These are phyloP conservation scores for Ceratocystis cubensis DNA, from an alignment of 2,329 filamentous ascomycete species.

Conservation along the genomic window DNA sequence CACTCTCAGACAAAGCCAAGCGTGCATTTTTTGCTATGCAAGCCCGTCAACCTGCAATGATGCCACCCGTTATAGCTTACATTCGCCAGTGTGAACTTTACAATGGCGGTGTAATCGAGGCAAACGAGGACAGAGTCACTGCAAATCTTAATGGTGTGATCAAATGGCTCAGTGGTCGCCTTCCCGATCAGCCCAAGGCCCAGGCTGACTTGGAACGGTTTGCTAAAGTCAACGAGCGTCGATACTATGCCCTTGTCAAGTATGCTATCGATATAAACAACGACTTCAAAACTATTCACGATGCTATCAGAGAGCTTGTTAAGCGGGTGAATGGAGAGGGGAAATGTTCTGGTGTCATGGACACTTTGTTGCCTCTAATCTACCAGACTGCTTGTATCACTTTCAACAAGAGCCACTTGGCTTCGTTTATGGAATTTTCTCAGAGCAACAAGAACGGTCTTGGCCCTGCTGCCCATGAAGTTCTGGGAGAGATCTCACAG, in stretches of 20 bases:
- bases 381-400: conserved; percentile 74
- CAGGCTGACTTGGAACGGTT: conserved; percentile 76
- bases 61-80: conserved; percentile 61
- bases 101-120: conserved; percentile 72
- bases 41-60: conserved; percentile 60
- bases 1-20: conserved; percentile 64
- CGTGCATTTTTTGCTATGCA: conserved; percentile 83
- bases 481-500: conserved; percentile 84
- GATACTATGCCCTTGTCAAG: conserved; percentile 76
- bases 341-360: conserved; percentile 47
- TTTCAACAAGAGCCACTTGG: conserved; percentile 89
- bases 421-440: conserved; percentile 77
- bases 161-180: conserved; percentile 56
- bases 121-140: conserved; percentile 57
- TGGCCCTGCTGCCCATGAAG: conserved; percentile 67
- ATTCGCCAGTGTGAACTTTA: conserved; percentile 76
- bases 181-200: conserved; percentile 63
- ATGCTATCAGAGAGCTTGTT: conserved; percentile 78
- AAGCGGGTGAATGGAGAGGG: conserved; percentile 53
- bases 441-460: conserved; percentile 71
- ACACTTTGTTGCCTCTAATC: conserved; percentile 69
- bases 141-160: conserved; percentile 59
- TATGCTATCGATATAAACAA: conserved; percentile 75
- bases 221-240: conserved; percentile 78
- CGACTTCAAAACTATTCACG: conserved; percentile 82